Percentiles rank a stretch among this genome's conserved stretches.
These are phyloP conservation scores for Ophiostoma himal-ulmi DNA, from an alignment of 2,329 filamentous ascomycete species.

Conservation along the genomic window DNA sequence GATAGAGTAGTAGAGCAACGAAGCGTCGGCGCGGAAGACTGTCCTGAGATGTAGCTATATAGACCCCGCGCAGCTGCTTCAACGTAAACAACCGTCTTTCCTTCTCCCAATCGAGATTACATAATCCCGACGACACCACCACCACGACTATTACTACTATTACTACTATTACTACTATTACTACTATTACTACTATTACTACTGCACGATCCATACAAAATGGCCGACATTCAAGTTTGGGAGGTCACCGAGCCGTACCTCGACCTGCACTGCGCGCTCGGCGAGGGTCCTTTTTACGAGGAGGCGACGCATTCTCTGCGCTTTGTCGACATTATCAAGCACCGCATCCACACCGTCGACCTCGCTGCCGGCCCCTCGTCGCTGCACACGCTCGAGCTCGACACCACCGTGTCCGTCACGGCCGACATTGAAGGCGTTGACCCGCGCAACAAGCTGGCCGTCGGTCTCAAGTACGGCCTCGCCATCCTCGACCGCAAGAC, in stretches of 20 bases:
- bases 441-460: conserved; percentile 59
- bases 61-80: neutral
- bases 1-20: neutral
- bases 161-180: neutral
- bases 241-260: conserved; percentile 51
- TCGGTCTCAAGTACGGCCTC: conserved; percentile 75
- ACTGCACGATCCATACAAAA: neutral
- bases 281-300: conserved; percentile 72
- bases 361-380: conserved; percentile 58
- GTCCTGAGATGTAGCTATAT: neutral
- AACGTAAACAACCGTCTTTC: neutral
- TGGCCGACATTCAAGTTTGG: conserved; percentile 40
- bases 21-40: neutral
- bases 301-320: conserved; percentile 58
- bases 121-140: neutral
- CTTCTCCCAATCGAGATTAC: neutral
- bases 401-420: conserved; percentile 59
- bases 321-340: conserved; percentile 77
- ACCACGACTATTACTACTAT: neutral
- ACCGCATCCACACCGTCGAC: conserved; percentile 66
- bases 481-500: conserved; percentile 65
- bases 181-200: neutral
- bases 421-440: conserved; percentile 68
- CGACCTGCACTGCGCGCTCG: conserved; percentile 58
- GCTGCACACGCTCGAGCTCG: conserved; percentile 54